Percentiles rank a stretch among this genome's conserved stretches.
Conservation (phyloP, 208 protist genomes). For the Trypanosoma scelopori region DNA sequence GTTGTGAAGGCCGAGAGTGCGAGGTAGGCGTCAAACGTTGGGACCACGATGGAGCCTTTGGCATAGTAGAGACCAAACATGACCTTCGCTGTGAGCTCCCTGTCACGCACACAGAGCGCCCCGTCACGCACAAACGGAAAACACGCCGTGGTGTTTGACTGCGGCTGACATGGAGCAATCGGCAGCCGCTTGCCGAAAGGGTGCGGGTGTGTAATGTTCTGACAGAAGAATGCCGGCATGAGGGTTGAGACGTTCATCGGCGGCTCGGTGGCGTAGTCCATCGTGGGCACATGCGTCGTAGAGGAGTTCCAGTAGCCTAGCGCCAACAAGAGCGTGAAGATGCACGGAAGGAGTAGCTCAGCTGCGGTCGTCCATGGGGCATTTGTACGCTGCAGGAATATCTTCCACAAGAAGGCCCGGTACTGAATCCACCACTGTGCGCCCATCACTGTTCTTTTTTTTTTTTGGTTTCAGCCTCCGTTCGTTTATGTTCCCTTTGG, state of each 20-base stretch:
- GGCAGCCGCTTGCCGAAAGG: constrained; percentile 2
- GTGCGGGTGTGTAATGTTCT: constrained; percentile 11
- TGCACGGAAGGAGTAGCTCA: constrained; percentile 64
- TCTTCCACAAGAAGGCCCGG: constrained; percentile 71
- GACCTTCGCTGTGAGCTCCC: constrained; percentile 19
- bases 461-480: neutral
- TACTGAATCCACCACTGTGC: constrained; percentile 53
- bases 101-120: constrained; percentile 17
- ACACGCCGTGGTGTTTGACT: constrained; percentile 36
- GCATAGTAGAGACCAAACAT: constrained; percentile 46
- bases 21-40: constrained; percentile 61
- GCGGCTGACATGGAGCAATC: constrained; percentile 30
- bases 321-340: constrained; percentile 58
- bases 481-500: neutral
- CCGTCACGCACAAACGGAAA: constrained; percentile 24
- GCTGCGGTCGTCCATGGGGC: constrained; percentile 49
- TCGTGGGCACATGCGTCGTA: constrained; percentile 23
- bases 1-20: constrained; percentile 47
- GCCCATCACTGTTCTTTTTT: constrained; percentile 2
- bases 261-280: constrained; percentile 28
- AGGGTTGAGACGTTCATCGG: constrained; percentile 17
- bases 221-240: constrained; percentile 31
- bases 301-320: constrained; percentile 56
- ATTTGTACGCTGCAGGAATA: constrained; percentile 50
- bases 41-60: constrained; percentile 30